Base-by-base conservation (phyloP, 2,329 filamentous ascomycete genomes). In the Fusarium nurragi region DNA sequence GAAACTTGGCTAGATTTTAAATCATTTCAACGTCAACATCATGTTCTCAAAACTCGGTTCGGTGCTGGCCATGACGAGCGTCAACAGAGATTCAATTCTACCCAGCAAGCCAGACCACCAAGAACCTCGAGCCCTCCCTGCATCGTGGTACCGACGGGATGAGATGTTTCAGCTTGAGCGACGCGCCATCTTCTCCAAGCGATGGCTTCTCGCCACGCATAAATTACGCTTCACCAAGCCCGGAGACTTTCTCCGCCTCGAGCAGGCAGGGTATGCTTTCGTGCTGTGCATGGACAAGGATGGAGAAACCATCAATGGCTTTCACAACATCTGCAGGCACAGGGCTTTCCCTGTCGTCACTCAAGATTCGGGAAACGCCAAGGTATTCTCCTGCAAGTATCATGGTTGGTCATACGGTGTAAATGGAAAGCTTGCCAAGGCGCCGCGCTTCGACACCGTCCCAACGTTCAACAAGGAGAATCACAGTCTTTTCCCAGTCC, bases 321-420 rank as follows among this genome's bases (percentile, higher is more conserved):
- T 88, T 67, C 86, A 88, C 74, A 88, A 88, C 67, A 78, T 88
- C 16, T 89, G 86, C 73, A 77, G 86, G 2, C 86, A 88, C 68
- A 78, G 85, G 8, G 86, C 86, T 10, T 88, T 83, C 63, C 83
- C 84, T 0, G 80, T 88, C 3, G 83, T 86, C 4, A 79, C 76
- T 0, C 78, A 81, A 37, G 78, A 81, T 3, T 74, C 77, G 3
- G 86, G 86, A 3, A 79, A 78, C n/a, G 80, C 79, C 26, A 79
- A 76, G 48, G 81, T 88, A 9, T 79, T 88, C 22, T 79, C 82
- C 0, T 88, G 86, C 77, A 83, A 83, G 52, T 88, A 88, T 67
- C 86, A 88, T 65, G 85, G 86, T 37, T 88, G 86, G 86, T 85
- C 84, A 2, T 88, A 88, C 62, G 83, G 85, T 26, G 76, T 85